A percentile compares a stretch with the other conserved stretches of the same genome.
These are phyloP conservation scores for Komagataella mondaviorum DNA, from an alignment of 805 yeast genomes.

Conservation along the genomic window DNA sequence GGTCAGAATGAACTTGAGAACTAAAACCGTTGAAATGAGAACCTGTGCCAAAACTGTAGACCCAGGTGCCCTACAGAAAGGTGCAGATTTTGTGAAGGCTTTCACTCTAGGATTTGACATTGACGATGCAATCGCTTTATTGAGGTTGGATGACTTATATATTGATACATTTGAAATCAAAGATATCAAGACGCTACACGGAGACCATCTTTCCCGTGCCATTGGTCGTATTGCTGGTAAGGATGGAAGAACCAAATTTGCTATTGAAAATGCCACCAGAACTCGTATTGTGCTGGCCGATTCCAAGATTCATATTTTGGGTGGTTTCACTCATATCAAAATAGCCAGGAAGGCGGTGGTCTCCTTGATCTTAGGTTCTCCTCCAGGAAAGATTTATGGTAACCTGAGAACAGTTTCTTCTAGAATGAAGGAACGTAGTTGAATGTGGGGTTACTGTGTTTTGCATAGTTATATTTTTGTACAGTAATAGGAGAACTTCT, in stretches of 20 bases:
- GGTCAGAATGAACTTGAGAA: constrained; percentile 86
- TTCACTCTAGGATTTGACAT: constrained; percentile 93
- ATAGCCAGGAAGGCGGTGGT: constrained; percentile 99
- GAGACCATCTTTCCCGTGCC: constrained; percentile 96
- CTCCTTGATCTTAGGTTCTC: constrained; percentile 88
- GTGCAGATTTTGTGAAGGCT: constrained; percentile 93
- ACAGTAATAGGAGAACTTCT: not conserved
- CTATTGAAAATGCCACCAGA: constrained; percentile 96
- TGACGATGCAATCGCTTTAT: constrained; percentile 90
- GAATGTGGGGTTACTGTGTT: constrained; percentile 4
- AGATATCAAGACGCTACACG: constrained; percentile 89
- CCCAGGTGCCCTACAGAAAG: constrained; percentile 91
- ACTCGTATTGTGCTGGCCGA: constrained; percentile 97
- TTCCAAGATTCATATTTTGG: constrained; percentile 89
- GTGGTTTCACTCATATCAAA: constrained; percentile 93
- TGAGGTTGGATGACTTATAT: constrained; percentile 89
- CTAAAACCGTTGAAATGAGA: constrained; percentile 79
- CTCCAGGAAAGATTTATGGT: constrained; percentile 97
- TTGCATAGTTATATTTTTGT: constrained; percentile 12
- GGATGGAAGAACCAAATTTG: constrained; percentile 97
- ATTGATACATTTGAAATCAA: constrained; percentile 95
- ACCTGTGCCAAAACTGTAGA: constrained; percentile 79
- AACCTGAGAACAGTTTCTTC: constrained; percentile 94
- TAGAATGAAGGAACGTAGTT: constrained; percentile 92
- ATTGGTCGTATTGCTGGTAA: constrained; percentile 99